phyloP scores from a whole-genome alignment of 768 basidiomycete genomes.

The Mrakia gelida region DNA sequence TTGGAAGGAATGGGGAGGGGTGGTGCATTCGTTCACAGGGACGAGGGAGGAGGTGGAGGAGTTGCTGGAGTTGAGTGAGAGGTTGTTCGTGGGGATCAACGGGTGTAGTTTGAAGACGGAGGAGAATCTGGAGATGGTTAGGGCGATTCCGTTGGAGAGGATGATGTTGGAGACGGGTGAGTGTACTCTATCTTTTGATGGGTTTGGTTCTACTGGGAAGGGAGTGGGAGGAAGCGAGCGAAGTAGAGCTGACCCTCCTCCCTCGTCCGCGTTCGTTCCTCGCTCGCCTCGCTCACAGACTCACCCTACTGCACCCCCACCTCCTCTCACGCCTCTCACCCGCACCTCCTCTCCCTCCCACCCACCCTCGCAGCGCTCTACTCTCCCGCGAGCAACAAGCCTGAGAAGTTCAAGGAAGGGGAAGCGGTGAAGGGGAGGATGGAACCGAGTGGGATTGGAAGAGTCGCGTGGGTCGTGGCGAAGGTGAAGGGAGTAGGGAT shows the following conservation, averaged over 20 bases:
- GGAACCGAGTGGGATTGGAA: constrained; percentile 63
- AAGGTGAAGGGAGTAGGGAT: constrained; percentile 50
- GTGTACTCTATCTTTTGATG: background rate
- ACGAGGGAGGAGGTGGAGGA: constrained; percentile 59
- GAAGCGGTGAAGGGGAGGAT: constrained; percentile 70
- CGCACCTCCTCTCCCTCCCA: constrained; percentile 53
- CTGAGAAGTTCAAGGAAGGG: constrained; percentile 58
- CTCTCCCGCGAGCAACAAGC: constrained; percentile 53
- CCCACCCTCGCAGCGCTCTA: constrained; percentile 51
- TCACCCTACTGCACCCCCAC: constrained; percentile 63
- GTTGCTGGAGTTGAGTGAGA: constrained; percentile 54
- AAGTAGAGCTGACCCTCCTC: too few species aligned
- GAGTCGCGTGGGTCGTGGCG: constrained; percentile 67
- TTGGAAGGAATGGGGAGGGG: constrained; percentile 63
- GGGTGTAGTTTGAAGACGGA: constrained; percentile 73
- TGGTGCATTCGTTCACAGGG: constrained; percentile 80
- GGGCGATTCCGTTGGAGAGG: constrained; percentile 56
- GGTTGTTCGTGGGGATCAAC: constrained; percentile 67
- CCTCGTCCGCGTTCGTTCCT: background rate
- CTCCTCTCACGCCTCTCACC: constrained; percentile 59
- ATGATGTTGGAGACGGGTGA: constrained; percentile 72
- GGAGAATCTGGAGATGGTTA: constrained; percentile 57
- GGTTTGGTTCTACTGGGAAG: background rate
- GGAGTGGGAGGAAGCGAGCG: too few species aligned
- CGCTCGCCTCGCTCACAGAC: constrained; percentile 36